Base-by-base conservation (phyloP, 1,139 yeast genomes). In the Protomyces lactucae-debilis region DNA sequence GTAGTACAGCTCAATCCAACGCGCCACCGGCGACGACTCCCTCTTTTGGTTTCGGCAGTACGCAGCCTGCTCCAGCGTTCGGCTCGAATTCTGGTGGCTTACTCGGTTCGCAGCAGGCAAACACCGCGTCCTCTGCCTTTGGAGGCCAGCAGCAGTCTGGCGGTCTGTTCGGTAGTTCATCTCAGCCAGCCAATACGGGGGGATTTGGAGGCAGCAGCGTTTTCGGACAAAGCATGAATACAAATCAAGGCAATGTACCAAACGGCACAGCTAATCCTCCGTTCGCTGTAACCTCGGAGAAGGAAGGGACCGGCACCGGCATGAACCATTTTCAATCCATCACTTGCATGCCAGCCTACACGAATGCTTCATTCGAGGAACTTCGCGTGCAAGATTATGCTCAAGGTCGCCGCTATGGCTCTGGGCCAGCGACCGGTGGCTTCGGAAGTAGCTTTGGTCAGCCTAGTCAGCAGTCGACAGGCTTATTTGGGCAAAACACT, bases 311-410 rank as follows among this genome's bases (percentile, higher is more conserved):
- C 32, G 68, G 72, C 8, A 69, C 72, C 12, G 70, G 82, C 1
- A 83, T 83, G 40, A 85, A 82, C 70, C 76, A 82, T 57, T 93
- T 81, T 75, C 91, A 92, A 73, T 85, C 85, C 71, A 85, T 95
- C 68, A 79, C 88, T 23, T 83, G 89, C 52, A 92, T 93, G 98
- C 96, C 96, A 14, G 96, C 90, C 72, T 93, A 93, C 74, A 81
- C 82, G 70, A 85, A 85, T 71, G 88, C 77, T 71, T 88, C 96
- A 0, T 83, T 86, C 72, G 97, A 92, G 75, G 99, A 93, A 74
- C 81, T 93, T 75, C 82, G 99, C 74, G 78, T 83, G 70, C 93
- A 88, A 75, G 99, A 93, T 76, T 93, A 93, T 74, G 85, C 85
- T 72, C 89, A 85, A 68, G 84, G 84, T 68, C 81, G 95, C 70